A percentile compares a stretch with the other conserved stretches of the same genome.
These are phyloP conservation scores for Cicer bijugum DNA, from an alignment of 306 rosid species.

Conservation along the genomic window DNA sequence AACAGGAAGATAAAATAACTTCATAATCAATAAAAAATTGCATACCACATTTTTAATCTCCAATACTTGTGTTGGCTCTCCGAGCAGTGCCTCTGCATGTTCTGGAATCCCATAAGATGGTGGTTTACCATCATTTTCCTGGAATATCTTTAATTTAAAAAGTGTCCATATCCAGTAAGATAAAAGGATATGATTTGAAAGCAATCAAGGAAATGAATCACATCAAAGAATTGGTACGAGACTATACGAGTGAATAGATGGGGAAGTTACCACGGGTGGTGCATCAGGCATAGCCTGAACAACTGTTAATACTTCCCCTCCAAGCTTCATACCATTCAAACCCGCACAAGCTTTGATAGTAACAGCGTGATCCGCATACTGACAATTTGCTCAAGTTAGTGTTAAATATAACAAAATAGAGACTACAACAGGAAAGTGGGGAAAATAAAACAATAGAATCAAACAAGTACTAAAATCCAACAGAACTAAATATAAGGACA, in stretches of 20 bases:
- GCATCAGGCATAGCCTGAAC: conserved; percentile 66
- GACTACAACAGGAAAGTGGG: conserved; percentile 10
- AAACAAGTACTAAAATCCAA: conserved; percentile 12
- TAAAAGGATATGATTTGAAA: conserved; percentile 32
- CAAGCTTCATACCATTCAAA: conserved; percentile 84
- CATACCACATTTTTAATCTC: conserved; percentile 88
- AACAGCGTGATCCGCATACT: conserved; percentile 81
- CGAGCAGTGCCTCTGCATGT: conserved; percentile 77
- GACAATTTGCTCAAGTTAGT: conserved; percentile 50
- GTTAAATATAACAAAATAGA: conserved; percentile 22
- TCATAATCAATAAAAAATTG: neutral
- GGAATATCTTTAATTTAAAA: conserved; percentile 35
- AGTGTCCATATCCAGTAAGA: conserved; percentile 30
- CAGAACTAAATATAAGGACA: conserved; percentile 20
- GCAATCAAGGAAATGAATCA: conserved; percentile 29
- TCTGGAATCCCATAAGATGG: conserved; percentile 74
- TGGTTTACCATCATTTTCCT: conserved; percentile 61
- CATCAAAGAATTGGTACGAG: conserved; percentile 20
- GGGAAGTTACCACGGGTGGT: conserved; percentile 55
- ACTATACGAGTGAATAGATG: conserved; percentile 22
- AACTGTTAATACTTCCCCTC: conserved; percentile 75
- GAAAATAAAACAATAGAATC: conserved; percentile 12
- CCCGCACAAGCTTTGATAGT: conserved; percentile 88
- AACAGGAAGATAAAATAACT: conserved; percentile 22
- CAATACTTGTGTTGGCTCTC: conserved; percentile 70